Percentiles rank a stretch among this genome's conserved stretches.
phyloP scores from a whole-genome alignment of 202 grass and related monocot species.

The Cymbopogon flexuosus region DNA sequence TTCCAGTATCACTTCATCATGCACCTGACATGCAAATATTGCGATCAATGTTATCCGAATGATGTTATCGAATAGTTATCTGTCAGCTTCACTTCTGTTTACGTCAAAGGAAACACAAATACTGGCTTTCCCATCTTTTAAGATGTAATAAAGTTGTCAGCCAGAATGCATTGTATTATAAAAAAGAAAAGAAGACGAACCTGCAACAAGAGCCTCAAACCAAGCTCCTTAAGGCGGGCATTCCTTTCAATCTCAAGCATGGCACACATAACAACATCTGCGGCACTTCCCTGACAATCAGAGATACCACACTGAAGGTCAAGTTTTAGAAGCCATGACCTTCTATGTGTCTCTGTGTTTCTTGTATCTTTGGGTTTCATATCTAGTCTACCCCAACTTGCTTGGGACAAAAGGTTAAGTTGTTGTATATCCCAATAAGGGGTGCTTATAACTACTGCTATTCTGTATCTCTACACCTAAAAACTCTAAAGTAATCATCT shows the following conservation, averaged over 20 bases:
- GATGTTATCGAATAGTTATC: background rate
- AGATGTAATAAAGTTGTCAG: conserved; percentile 16
- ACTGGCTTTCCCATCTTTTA: background rate
- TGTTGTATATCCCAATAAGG: background rate
- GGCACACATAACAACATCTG: conserved; percentile 90
- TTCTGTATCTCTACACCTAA: too few species aligned
- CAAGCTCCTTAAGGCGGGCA: conserved; percentile 65
- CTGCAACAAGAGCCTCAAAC: conserved; percentile 87
- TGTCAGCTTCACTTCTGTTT: background rate
- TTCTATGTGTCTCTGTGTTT: too few species aligned
- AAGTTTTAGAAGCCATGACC: background rate
- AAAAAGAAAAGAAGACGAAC: conserved; percentile 23
- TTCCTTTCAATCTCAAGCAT: conserved; percentile 91
- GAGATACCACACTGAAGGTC: background rate
- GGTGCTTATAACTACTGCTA: background rate
- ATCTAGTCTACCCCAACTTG: too few species aligned
- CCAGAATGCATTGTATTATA: background rate
- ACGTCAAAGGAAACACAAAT: background rate
- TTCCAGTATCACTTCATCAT: conserved; percentile 93
- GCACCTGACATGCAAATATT: conserved; percentile 47
- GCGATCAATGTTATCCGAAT: background rate
- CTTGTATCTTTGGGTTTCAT: too few species aligned
- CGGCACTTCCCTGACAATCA: conserved; percentile 64
- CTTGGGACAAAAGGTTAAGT: too few species aligned
- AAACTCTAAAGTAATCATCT: too few species aligned